These are phyloP conservation scores for Jatropha podagrica DNA, from an alignment of 441 rosid species.

Conservation along the genomic window DNA sequence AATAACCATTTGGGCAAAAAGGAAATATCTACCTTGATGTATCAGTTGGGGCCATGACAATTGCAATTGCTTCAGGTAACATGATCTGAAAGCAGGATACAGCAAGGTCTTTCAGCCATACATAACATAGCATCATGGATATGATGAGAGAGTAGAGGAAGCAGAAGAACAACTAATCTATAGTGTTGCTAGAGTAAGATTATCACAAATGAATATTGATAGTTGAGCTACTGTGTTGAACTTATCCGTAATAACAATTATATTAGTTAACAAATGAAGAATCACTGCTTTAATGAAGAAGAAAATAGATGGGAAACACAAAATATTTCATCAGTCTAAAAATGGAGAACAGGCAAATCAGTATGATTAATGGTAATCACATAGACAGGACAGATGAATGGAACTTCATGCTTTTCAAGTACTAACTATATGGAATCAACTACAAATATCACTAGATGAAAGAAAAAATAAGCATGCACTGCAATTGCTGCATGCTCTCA, in stretches of 20 bases:
- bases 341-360: background rate
- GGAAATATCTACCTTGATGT: slow-evolving; percentile 47
- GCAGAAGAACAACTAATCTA: background rate
- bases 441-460: background rate
- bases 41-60: slow-evolving; percentile 96
- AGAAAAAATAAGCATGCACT: background rate
- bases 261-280: background rate
- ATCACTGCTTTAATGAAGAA: background rate
- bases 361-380: background rate
- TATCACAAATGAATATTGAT: background rate
- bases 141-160: background rate
- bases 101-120: slow-evolving; percentile 10
- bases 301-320: background rate
- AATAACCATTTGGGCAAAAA: slow-evolving; percentile 1
- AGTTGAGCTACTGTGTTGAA: background rate
- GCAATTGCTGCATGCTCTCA: background rate
- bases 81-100: slow-evolving; percentile 56
- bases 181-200: slow-evolving; percentile 1
- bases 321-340: too few relatives aligned
- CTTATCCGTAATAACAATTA: background rate
- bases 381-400: background rate
- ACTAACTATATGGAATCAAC: background rate
- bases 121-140: background rate
- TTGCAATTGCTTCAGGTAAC: slow-evolving; percentile 95
- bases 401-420: background rate